These are phyloP conservation scores for Amaranthus tricolor DNA, from an alignment of 179 eudicot species.

Conservation along the genomic window DNA sequence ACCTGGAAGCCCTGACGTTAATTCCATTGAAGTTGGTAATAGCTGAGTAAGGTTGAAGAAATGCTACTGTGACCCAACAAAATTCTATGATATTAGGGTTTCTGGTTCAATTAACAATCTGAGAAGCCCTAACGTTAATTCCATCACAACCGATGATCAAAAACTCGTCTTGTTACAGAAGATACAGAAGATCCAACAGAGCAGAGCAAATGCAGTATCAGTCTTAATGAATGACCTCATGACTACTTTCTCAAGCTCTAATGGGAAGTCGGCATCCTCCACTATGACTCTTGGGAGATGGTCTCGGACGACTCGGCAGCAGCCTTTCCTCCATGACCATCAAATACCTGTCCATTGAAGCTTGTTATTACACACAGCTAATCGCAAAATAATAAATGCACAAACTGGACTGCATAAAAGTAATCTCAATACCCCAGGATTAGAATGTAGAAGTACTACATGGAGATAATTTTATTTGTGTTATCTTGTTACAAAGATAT, in stretches of 20 bases:
- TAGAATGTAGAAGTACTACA: not conserved
- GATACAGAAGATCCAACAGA: slow-evolving; percentile 53
- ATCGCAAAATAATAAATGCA: not conserved
- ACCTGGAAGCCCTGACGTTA: no score
- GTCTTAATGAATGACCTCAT: slow-evolving; percentile 82
- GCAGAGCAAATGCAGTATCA: slow-evolving; percentile 85
- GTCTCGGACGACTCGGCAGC: slow-evolving; percentile 95
- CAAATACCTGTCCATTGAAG: slow-evolving; percentile 68
- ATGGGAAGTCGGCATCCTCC: slow-evolving; percentile 91
- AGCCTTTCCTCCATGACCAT: slow-evolving; percentile 94
- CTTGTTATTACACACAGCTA: slow-evolving; percentile 6
- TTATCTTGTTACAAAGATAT: no score
- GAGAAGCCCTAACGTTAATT: no score
- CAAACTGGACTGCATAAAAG: not conserved
- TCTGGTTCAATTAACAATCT: no score
- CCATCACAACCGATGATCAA: slow-evolving; percentile 91
- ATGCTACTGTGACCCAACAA: no score
- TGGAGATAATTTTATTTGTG: not conserved
- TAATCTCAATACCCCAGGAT: not conserved
- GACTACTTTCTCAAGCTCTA: slow-evolving; percentile 86
- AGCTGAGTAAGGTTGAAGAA: no score
- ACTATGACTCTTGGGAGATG: slow-evolving; percentile 86
- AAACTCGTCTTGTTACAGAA: slow-evolving; percentile 97
- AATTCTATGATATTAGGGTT: no score
- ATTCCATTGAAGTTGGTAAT: no score